Evolutionary conservation across 495 filamentous ascomycete genomes (phyloP).

Genomic region (Penicillium paradoxum): DNA sequence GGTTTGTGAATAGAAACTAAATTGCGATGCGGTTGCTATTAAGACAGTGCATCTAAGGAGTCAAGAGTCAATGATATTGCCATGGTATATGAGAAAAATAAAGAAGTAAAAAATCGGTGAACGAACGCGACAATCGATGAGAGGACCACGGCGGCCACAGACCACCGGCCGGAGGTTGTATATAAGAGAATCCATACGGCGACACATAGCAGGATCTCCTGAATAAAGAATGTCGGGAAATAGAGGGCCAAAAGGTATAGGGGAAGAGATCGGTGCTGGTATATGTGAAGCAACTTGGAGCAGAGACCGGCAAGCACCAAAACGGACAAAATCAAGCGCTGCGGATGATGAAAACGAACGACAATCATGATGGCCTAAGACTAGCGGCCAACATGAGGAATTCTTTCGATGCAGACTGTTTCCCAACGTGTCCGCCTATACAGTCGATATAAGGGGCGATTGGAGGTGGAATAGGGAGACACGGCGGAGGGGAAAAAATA

Average conservation of each 20-base stretch:
- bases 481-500: neutral
- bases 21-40: conserved; percentile 16
- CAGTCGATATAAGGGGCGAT: neutral
- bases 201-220: conserved; percentile 11
- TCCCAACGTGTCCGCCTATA: conserved; percentile 3
- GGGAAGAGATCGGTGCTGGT: conserved; percentile 13
- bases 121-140: conserved; percentile 9
- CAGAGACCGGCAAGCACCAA: conserved; percentile 15
- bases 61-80: neutral
- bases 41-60: conserved; percentile 9
- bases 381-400: conserved; percentile 1
- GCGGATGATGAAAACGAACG: conserved; percentile 9
- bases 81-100: neutral
- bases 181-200: conserved; percentile 16
- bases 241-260: conserved; percentile 12
- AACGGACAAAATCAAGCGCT: conserved; percentile 16
- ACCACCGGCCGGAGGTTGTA: conserved; percentile 7
- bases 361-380: conserved; percentile 7
- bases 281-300: conserved; percentile 18
- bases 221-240: conserved; percentile 20
- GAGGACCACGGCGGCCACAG: neutral
- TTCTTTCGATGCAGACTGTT: neutral
- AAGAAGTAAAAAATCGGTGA: neutral
- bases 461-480: neutral
- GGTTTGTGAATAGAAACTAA: conserved; percentile 21